Evolutionary conservation across 192 early-diverging fungal species (phyloP).

Genomic region (Chytriomyces sp.): DNA sequence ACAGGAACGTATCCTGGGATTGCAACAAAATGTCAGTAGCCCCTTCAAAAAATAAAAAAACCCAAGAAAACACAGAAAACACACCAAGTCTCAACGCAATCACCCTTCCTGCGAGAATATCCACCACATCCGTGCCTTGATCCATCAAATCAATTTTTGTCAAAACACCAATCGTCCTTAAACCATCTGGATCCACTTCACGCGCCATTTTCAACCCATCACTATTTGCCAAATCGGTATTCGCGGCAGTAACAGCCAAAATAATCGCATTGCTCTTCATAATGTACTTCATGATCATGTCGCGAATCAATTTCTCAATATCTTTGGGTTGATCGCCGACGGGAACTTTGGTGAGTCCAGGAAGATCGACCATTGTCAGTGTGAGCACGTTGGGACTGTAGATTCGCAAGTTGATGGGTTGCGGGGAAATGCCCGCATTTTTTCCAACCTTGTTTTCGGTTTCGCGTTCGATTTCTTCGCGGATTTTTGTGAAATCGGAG

Average conservation of each 20-base stretch:
- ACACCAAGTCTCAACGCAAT: conserved; percentile 93
- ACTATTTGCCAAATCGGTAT: conserved; percentile 99
- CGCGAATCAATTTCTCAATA: conserved; percentile 96
- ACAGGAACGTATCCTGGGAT: conserved; percentile 94
- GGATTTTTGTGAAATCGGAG: conserved; percentile 93
- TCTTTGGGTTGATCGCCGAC: conserved; percentile 99
- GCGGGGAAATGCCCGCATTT: conserved; percentile 82
- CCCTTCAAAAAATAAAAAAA: too few species aligned
- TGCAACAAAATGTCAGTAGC: too few species aligned
- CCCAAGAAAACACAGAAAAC: background rate
- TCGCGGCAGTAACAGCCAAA: conserved; percentile 96
- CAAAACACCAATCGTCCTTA: conserved; percentile 98
- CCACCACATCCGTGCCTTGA: conserved; percentile 98
- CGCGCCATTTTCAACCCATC: conserved; percentile 97
- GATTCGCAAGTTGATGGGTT: conserved; percentile 96
- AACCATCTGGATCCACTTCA: conserved; percentile 97
- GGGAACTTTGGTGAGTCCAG: conserved; percentile 97
- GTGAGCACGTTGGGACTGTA: conserved; percentile 98
- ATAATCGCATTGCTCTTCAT: conserved; percentile 98
- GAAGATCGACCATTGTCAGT: conserved; percentile 96
- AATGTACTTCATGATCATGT: conserved; percentile 98
- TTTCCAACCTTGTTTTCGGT: conserved; percentile 73
- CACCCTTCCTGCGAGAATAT: conserved; percentile 95
- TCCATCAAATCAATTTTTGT: conserved; percentile 99
- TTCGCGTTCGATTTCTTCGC: conserved; percentile 93